Percentiles rank a stretch among this genome's conserved stretches.
These are phyloP conservation scores for Cicer bijugum DNA, from an alignment of 306 rosid genomes.

Conservation along the genomic window DNA sequence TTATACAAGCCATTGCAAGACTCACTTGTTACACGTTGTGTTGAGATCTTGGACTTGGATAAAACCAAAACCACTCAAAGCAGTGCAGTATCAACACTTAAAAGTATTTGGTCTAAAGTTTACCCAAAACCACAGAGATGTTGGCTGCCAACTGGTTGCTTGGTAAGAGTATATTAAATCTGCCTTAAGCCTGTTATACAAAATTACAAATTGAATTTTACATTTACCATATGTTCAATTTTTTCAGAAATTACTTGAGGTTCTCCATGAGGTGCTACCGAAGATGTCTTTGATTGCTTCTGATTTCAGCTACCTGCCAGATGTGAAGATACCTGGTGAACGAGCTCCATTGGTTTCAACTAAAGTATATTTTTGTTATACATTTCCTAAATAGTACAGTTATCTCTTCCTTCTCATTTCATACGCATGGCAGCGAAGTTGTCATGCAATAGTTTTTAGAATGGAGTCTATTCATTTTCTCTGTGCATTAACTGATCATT, in stretches of 20 bases:
- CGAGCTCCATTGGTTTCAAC: conserved; percentile 97
- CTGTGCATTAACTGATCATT: conserved; percentile 17
- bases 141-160: conserved; percentile 97
- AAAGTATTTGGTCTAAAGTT: conserved; percentile 82
- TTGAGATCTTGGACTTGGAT: conserved; percentile 67
- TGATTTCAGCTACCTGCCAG: conserved; percentile 91
- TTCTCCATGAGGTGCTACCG: conserved; percentile 81
- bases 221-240: conserved; percentile 39
- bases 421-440: conserved; percentile 22
- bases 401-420: conserved; percentile 37
- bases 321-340: conserved; percentile 84
- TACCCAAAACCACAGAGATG: conserved; percentile 82
- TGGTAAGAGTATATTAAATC: conserved; percentile 62
- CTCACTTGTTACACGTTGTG: conserved; percentile 69
- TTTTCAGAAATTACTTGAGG: conserved; percentile 80
- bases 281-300: conserved; percentile 98
- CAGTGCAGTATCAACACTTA: conserved; percentile 52
- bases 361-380: conserved; percentile 59
- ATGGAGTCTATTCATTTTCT: conserved; percentile 13
- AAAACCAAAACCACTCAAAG: conserved; percentile 50
- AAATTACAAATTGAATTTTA: conserved; percentile 30
- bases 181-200: conserved; percentile 23
- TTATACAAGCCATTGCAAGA: conserved; percentile 82
- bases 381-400: conserved; percentile 36
- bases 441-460: conserved; percentile 4